Evolutionary conservation across 257 asterid genomes (phyloP).

Genomic region (Ilex asprella): DNA sequence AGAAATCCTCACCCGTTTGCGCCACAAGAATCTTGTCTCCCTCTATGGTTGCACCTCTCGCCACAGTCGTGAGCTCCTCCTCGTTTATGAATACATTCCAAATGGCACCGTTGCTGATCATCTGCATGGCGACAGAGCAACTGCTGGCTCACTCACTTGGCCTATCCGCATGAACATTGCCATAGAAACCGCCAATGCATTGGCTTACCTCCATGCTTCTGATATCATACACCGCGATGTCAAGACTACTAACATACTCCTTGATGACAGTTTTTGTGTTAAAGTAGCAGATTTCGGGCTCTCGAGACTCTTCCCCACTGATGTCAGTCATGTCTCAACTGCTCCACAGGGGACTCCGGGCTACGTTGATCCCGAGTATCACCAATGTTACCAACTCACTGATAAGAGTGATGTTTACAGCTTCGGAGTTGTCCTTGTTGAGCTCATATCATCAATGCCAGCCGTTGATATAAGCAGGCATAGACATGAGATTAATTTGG

Average conservation of each 20-base stretch:
- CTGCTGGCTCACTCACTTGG: constrained; percentile 23
- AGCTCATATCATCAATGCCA: constrained; percentile 46
- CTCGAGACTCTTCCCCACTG: constrained; percentile 33
- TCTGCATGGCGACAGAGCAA: constrained; percentile 36
- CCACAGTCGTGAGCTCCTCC: constrained; percentile 42
- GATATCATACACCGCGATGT: constrained; percentile 56
- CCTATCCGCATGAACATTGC: constrained; percentile 45
- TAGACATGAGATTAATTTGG: constrained; percentile 41
- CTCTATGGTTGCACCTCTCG: constrained; percentile 51
- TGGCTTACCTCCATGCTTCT: constrained; percentile 48
- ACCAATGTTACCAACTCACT: constrained; percentile 37
- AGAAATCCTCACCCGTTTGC: constrained; percentile 32
- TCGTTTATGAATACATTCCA: constrained; percentile 44
- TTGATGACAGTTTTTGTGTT: constrained; percentile 36
- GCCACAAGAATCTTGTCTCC: constrained; percentile 47
- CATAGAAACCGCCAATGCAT: constrained; percentile 40
- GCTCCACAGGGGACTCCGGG: constrained; percentile 65
- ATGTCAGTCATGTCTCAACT: constrained; percentile 42
- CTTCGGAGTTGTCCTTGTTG: constrained; percentile 55
- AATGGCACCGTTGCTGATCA: constrained; percentile 61
- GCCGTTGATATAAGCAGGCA: constrained; percentile 46
- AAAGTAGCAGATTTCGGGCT: constrained; percentile 62
- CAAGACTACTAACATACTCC: constrained; percentile 47
- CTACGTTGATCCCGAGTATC: constrained; percentile 48
- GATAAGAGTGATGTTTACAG: constrained; percentile 53